These are phyloP conservation scores for Sporisorium exsertum DNA, from an alignment of 1,284 basidiomycete species.

Conservation along the genomic window DNA sequence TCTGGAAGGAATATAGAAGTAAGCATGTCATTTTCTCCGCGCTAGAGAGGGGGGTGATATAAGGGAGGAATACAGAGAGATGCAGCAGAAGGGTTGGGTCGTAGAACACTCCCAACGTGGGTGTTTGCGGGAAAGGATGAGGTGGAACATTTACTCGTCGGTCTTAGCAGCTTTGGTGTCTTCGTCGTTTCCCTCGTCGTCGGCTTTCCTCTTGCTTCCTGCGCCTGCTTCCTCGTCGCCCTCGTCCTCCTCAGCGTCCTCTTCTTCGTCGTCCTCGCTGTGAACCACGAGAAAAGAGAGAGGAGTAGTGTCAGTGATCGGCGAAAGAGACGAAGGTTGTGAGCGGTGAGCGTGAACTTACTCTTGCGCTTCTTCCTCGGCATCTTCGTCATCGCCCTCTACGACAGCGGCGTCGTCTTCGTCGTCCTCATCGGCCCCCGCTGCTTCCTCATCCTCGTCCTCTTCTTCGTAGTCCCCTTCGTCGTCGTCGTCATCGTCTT, in stretches of 20 bases:
- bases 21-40: too few relatives aligned
- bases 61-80: neutral
- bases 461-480: slow-evolving; percentile 35
- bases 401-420: slow-evolving; percentile 38
- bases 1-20: too few relatives aligned
- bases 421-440: slow-evolving; percentile 25
- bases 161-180: slow-evolving; percentile 47
- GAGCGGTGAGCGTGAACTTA: slow-evolving; percentile 1
- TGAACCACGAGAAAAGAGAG: neutral
- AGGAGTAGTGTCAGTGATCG: neutral
- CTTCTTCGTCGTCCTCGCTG: slow-evolving; percentile 27
- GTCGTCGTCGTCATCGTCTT: slow-evolving; percentile 42
- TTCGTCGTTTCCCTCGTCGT: slow-evolving; percentile 47
- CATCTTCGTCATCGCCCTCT: slow-evolving; percentile 37
- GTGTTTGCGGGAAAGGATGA: neutral
- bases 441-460: slow-evolving; percentile 21
- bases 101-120: too few relatives aligned
- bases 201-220: slow-evolving; percentile 47
- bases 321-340: too few relatives aligned
- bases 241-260: slow-evolving; percentile 11
- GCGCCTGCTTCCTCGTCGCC: slow-evolving; percentile 22
- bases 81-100: neutral
- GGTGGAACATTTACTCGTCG: slow-evolving; percentile 4
- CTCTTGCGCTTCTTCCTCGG: slow-evolving; percentile 41
- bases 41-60: too few relatives aligned